These are phyloP conservation scores for Glycine soja DNA, from an alignment of 306 rosid genomes.

Conservation along the genomic window DNA sequence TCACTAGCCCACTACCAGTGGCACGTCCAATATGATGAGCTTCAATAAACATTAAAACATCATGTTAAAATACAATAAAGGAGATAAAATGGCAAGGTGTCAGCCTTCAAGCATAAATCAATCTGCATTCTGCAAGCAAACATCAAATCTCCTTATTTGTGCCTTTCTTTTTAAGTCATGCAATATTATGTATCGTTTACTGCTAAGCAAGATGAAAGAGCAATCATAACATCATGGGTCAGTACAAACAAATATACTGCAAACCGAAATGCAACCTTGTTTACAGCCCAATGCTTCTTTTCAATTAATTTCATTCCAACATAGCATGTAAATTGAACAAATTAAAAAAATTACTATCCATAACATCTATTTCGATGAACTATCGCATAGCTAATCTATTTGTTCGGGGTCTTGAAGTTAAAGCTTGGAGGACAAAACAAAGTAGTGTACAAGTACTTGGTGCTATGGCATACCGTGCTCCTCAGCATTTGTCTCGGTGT, in stretches of 20 bases:
- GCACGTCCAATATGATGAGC: constrained; percentile 11
- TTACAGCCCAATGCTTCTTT: constrained; percentile 28
- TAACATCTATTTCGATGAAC: constrained; percentile 16
- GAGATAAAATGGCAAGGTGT: neutral
- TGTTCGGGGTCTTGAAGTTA: constrained; percentile 95
- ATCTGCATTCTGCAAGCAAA: constrained; percentile 16
- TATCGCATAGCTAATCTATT: constrained; percentile 36
- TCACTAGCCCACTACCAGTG: constrained; percentile 5
- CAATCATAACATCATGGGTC: constrained; percentile 24
- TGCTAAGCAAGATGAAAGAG: constrained; percentile 31
- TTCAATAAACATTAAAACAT: no score
- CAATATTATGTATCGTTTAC: constrained; percentile 10
- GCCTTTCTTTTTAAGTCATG: constrained; percentile 33
- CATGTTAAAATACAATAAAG: no score
- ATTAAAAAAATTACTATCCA: constrained; percentile 70
- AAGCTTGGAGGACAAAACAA: constrained; percentile 99
- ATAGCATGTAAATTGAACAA: constrained; percentile 31
- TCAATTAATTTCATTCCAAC: constrained; percentile 35
- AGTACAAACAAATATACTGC: constrained; percentile 28
- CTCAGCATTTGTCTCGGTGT: constrained; percentile 96
- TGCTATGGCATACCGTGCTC: constrained; percentile 99
- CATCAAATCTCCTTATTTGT: constrained; percentile 27
- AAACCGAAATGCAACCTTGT: constrained; percentile 28
- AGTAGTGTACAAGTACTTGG: constrained; percentile 97
- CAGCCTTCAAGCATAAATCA: neutral